Evolutionary conservation across 1,284 basidiomycete species (phyloP), one percentile per base, ranked within the genome.

Genomic region (Fistulinella cinereoalba): DNA sequence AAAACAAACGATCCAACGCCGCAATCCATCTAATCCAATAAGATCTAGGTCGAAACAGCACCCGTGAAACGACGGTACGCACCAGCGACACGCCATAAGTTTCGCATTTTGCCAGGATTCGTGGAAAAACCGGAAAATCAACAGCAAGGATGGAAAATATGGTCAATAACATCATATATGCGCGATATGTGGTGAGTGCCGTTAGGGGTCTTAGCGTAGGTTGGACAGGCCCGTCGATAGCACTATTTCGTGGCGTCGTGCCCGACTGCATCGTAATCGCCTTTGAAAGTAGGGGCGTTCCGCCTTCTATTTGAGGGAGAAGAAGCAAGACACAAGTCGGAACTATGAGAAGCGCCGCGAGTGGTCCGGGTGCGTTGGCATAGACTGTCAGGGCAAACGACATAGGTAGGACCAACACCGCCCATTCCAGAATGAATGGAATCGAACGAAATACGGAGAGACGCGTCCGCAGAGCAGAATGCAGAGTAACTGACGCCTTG

Each of bases 1-100:
- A 97, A 97, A 7, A 97, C 90, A 57, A 97, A 97, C 0, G 94
- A 93, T 11, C 96, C 96, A 0, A 98, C 95, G 11, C 97, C 97
- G 19, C 97, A 71, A 62, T 99, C 97, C 96, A 99, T 99, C 92
- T 96, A 56, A 52, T 41, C 24, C 18, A 16, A 27, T 25, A 25
- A 10, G 21, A n/a, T n/a, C n/a, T n/a, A n/a, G n/a, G n/a, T n/a
- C n/a, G n/a, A n/a, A n/a, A n/a, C n/a, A n/a, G n/a, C n/a, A n/a
- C n/a, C n/a, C n/a, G n/a, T n/a, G n/a, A n/a, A n/a, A n/a, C n/a
- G n/a, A n/a, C n/a, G 10, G 11, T 22, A 74, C 83, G 56, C 55
- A 94, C 92, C 67, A 97, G 60, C 19, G 93, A 96, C 0, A 92
- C 92, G 0, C 97, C 97, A 70, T 83, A 97, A 0, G 89, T 88